Conservation (phyloP, 2,329 filamentous ascomycete genomes). For the Talaromyces marneffei region DNA sequence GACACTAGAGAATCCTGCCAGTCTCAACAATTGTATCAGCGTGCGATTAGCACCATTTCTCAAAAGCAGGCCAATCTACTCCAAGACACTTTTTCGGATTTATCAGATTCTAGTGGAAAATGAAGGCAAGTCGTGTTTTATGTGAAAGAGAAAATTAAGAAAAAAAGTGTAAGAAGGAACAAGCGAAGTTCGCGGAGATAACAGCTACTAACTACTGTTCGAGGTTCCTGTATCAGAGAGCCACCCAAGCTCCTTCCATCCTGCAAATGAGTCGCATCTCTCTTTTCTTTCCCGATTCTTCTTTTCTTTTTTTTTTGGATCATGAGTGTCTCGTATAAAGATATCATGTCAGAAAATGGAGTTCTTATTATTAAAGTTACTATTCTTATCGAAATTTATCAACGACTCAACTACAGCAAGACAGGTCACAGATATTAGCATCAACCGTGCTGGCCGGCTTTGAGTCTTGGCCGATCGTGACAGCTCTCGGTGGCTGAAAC, state of each 20-base stretch:
- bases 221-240: background rate
- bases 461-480: background rate
- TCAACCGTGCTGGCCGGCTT: background rate
- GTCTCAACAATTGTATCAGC: background rate
- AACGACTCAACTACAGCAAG: background rate
- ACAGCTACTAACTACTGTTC: background rate
- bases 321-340: background rate
- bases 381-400: background rate
- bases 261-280: background rate
- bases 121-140: background rate
- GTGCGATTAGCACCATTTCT: background rate
- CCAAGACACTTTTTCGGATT: background rate
- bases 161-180: too few species aligned
- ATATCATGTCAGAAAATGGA: background rate
- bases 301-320: background rate
- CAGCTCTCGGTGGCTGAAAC: background rate
- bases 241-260: background rate
- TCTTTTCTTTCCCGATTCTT: background rate
- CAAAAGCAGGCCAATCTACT: background rate
- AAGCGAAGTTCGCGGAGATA: background rate
- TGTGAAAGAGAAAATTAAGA: background rate
- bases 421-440: too few species aligned
- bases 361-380: background rate
- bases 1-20: background rate
- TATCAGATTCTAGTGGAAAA: background rate